Conservation (phyloP, 306 rosid species). For the Adenanthera pavonina region DNA sequence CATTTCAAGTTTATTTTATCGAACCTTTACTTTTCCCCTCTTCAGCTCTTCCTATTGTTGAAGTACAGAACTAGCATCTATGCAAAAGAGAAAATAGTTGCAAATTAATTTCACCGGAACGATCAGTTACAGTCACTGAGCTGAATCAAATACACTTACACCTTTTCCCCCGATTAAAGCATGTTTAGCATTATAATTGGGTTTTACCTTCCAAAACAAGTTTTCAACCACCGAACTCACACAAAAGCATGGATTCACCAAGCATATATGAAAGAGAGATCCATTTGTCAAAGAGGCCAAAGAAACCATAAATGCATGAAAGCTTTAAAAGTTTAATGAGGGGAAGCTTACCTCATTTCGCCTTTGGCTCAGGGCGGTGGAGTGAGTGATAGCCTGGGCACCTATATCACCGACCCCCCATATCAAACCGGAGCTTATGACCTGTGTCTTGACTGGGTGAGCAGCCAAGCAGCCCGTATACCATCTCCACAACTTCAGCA, state of each 20-base stretch:
- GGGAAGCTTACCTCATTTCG: constrained; percentile 31
- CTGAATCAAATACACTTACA: constrained; percentile 10
- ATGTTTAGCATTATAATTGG: not conserved
- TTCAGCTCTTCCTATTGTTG: not conserved
- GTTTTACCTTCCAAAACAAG: constrained; percentile 14
- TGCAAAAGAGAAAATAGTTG: not conserved
- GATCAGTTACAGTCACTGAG: not conserved
- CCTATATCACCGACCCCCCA: constrained; percentile 72
- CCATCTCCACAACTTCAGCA: constrained; percentile 67
- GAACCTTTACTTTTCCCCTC: constrained; percentile 4
- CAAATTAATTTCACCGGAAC: constrained; percentile 1
- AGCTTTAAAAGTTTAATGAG: not conserved
- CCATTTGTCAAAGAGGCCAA: constrained; percentile 30
- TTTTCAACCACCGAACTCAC: constrained; percentile 13
- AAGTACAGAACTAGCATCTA: not conserved
- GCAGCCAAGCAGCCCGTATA: constrained; percentile 57
- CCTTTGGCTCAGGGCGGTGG: constrained; percentile 34
- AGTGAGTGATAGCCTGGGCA: constrained; percentile 60
- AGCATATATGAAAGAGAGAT: constrained; percentile 2
- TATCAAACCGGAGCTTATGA: constrained; percentile 63
- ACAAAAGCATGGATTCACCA: constrained; percentile 20
- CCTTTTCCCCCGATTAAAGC: not conserved
- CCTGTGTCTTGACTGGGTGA: constrained; percentile 69
- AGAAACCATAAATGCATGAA: not conserved
- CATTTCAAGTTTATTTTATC: not conserved